Evolutionary conservation across 2,329 filamentous ascomycete species (phyloP).

Genomic region (Chaetomium strumarium): DNA sequence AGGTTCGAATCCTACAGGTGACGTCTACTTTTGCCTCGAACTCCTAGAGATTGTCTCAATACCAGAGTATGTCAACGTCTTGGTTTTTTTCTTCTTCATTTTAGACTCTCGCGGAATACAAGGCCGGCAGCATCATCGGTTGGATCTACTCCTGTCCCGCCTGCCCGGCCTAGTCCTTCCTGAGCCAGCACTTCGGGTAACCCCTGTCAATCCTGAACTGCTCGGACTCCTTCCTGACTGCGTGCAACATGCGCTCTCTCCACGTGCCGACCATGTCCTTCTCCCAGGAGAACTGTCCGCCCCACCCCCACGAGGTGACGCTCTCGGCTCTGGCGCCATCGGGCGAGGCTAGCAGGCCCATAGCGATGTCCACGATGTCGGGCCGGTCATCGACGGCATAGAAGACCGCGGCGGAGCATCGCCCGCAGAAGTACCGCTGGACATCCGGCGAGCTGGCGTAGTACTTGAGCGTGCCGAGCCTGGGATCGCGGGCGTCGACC

Average conservation of each 20-base stretch:
- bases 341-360: slow-evolving; percentile 39
- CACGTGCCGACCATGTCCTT: slow-evolving; percentile 36
- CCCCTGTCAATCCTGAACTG: slow-evolving; percentile 30
- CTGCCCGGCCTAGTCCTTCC: slow-evolving; percentile 12
- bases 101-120: too few species aligned
- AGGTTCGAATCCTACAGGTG: slow-evolving; percentile 22
- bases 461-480: slow-evolving; percentile 38
- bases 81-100: not conserved
- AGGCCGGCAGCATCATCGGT: too few species aligned
- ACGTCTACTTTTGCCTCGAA: slow-evolving; percentile 7
- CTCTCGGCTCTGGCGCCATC: slow-evolving; percentile 43
- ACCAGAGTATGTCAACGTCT: too few species aligned
- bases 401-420: slow-evolving; percentile 43
- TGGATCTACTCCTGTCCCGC: not conserved
- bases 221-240: slow-evolving; percentile 31
- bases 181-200: slow-evolving; percentile 32
- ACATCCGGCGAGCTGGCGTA: slow-evolving; percentile 40
- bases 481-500: slow-evolving; percentile 30
- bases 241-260: slow-evolving; percentile 32
- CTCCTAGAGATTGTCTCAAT: too few species aligned
- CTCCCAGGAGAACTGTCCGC: slow-evolving; percentile 29
- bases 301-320: slow-evolving; percentile 38
- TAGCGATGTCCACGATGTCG: slow-evolving; percentile 37
- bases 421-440: slow-evolving; percentile 43
- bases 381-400: slow-evolving; percentile 36